A percentile compares a stretch with the other conserved stretches of the same genome.
phyloP scores from a whole-genome alignment of 2,329 filamentous ascomycete genomes.

The Botrytis aclada region DNA sequence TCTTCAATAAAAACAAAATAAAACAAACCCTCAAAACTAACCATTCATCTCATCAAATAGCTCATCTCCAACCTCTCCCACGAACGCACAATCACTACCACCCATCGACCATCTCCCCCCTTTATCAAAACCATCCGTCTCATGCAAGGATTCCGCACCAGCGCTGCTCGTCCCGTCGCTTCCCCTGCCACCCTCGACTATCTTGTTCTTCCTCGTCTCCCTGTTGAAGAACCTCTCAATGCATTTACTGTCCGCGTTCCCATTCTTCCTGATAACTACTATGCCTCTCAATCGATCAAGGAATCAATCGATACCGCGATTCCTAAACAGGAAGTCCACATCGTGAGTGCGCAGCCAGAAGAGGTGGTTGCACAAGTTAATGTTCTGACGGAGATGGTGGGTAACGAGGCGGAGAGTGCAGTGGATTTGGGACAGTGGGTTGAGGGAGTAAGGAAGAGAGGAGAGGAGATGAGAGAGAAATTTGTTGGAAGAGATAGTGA shows the following conservation, averaged over 20 bases:
- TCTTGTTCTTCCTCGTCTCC: constrained; percentile 50
- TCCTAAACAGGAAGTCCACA: constrained; percentile 47
- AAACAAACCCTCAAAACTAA: constrained; percentile 14
- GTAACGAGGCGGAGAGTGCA: constrained; percentile 35
- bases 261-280: constrained; percentile 55
- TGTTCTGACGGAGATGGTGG: constrained; percentile 56
- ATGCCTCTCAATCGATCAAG: background rate
- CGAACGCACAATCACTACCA: constrained; percentile 33
- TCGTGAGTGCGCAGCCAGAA: constrained; percentile 57
- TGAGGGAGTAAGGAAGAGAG: background rate
- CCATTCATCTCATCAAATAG: constrained; percentile 19
- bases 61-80: constrained; percentile 32
- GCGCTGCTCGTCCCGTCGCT: constrained; percentile 41
- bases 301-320: constrained; percentile 45
- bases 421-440: constrained; percentile 14
- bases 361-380: constrained; percentile 44
- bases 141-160: constrained; percentile 61
- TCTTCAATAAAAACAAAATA: background rate
- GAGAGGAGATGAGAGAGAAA: background rate
- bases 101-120: constrained; percentile 39
- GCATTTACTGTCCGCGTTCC: constrained; percentile 48
- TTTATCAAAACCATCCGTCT: constrained; percentile 49
- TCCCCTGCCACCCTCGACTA: constrained; percentile 42
- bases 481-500: constrained; percentile 39
- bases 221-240: constrained; percentile 30